phyloP scores from a whole-genome alignment of 139 green algal genomes.

The Coccomyxa sp. region DNA sequence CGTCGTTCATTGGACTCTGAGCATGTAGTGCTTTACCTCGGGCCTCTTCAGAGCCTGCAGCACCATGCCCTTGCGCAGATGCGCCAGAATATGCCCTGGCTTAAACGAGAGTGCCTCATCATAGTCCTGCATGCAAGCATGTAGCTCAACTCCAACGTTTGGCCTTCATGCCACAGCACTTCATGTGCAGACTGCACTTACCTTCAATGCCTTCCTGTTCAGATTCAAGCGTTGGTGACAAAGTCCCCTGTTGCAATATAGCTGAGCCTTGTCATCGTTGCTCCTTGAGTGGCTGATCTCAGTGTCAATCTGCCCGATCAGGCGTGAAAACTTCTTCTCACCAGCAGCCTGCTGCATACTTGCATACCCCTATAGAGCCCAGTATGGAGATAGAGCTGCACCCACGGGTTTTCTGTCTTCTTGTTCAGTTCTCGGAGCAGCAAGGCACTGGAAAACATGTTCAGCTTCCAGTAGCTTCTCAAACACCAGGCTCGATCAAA shows the following conservation, averaged over 20 bases:
- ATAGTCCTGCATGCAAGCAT: slow-evolving; percentile 54
- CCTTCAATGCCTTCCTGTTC: slow-evolving; percentile 76
- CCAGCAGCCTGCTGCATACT: too few relatives aligned
- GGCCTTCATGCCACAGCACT: background rate
- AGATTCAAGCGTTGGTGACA: slow-evolving; percentile 63
- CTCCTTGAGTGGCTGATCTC: too few relatives aligned
- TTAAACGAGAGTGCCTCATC: slow-evolving; percentile 37
- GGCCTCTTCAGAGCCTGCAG: slow-evolving; percentile 43
- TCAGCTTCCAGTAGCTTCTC: too few relatives aligned
- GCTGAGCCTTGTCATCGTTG: slow-evolving; percentile 2
- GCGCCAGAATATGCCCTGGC: slow-evolving; percentile 22
- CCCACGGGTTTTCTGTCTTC: too few relatives aligned
- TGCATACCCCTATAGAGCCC: too few relatives aligned
- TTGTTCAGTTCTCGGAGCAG: too few relatives aligned
- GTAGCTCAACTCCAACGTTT: background rate
- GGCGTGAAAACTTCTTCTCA: too few relatives aligned
- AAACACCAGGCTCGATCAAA: too few relatives aligned
- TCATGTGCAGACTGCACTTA: background rate
- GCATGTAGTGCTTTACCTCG: background rate
- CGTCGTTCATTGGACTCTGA: background rate
- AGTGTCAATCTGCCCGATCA: too few relatives aligned
- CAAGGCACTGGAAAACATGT: too few relatives aligned
- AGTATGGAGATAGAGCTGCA: too few relatives aligned
- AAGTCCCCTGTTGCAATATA: slow-evolving; percentile 56
- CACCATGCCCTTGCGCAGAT: slow-evolving; percentile 58